A percentile compares a stretch with the other conserved stretches of the same genome.
These are phyloP conservation scores for Triadica sebifera DNA, from an alignment of 345 rosid species.

Conservation along the genomic window DNA sequence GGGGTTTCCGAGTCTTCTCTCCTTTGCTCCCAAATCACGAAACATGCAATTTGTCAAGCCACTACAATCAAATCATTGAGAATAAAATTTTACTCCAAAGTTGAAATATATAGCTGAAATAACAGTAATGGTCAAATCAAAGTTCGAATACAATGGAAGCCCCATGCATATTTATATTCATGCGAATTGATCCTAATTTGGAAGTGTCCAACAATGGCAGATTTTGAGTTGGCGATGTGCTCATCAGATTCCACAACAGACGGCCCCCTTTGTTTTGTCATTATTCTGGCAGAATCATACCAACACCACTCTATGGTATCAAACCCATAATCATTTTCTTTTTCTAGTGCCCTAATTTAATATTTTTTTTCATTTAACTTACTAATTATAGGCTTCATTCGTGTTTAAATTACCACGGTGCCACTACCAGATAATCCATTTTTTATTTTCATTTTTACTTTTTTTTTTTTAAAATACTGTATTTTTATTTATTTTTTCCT, in stretches of 20 bases:
- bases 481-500: too few species aligned
- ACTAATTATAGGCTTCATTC: not conserved
- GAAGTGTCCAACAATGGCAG: not conserved
- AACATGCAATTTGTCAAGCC: too few species aligned
- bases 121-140: not conserved
- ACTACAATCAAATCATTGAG: too few species aligned
- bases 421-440: not conserved
- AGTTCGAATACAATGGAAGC: too few species aligned
- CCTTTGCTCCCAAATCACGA: too few species aligned
- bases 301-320: constrained; percentile 31
- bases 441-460: too few species aligned
- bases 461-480: too few species aligned
- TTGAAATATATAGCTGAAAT: too few species aligned
- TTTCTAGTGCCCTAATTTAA: constrained; percentile 12
- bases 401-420: not conserved
- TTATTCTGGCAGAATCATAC: constrained; percentile 34
- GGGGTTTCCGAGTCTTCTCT: constrained; percentile 38
- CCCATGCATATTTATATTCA: too few species aligned
- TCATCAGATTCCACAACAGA: constrained; percentile 35
- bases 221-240: constrained; percentile 17
- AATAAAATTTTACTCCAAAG: too few species aligned
- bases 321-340: constrained; percentile 34
- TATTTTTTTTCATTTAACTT: not conserved
- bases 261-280: constrained; percentile 35
- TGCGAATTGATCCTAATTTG: not conserved